Evolutionary conservation across 306 rosid genomes (phyloP).

Genomic region (Mimosa pudica): DNA sequence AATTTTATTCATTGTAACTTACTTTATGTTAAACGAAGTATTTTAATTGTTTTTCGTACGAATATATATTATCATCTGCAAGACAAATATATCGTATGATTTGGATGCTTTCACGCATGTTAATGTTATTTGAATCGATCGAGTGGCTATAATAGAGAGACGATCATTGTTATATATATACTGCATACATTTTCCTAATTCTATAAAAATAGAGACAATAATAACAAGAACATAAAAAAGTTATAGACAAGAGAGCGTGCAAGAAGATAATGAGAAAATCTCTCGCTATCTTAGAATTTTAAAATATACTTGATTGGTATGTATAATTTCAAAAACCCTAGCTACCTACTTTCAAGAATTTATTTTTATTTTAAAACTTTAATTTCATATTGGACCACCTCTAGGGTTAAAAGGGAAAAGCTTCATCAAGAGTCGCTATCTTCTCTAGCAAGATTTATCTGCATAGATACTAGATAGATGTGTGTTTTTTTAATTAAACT

Average conservation of each 20-base stretch:
- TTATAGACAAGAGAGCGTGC: neutral
- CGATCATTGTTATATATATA: neutral
- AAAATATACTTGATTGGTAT: neutral
- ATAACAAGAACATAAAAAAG: neutral
- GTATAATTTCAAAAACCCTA: neutral
- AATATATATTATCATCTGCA: neutral
- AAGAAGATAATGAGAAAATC: neutral
- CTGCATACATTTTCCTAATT: neutral
- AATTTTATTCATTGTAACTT: too few relatives aligned
- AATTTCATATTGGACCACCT: neutral
- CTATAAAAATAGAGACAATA: neutral
- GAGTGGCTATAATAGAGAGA: slow-evolving; percentile 63
- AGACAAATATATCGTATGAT: neutral
- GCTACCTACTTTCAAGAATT: neutral
- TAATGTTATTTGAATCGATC: slow-evolving; percentile 58
- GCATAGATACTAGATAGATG: neutral
- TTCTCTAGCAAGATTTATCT: neutral
- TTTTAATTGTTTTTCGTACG: too few relatives aligned
- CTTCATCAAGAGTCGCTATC: neutral
- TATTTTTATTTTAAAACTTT: neutral
- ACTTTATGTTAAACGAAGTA: neutral
- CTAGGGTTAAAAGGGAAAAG: neutral
- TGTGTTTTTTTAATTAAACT: too few relatives aligned
- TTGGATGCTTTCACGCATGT: slow-evolving; percentile 54
- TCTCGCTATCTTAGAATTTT: neutral